Base-by-base conservation (phyloP, 108 stramenopile genomes). In the Cylindrotheca closterium region DNA sequence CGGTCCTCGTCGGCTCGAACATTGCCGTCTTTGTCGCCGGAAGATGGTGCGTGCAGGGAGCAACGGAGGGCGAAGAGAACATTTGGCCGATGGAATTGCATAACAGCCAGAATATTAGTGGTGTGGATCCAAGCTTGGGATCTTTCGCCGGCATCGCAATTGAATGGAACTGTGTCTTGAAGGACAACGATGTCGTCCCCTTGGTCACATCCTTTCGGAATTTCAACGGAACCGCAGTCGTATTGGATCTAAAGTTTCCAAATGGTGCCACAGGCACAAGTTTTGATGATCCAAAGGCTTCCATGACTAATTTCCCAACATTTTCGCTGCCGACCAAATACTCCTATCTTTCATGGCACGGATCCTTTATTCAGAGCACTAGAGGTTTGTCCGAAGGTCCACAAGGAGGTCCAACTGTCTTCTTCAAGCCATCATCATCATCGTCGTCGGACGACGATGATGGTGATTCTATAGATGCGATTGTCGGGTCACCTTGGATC, bases 351-450 rank as follows among this genome's bases (percentile, higher is more conserved):
- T 68, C 66, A 23, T 77, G 76, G 76, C 51, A 65, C 18, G 76
- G 76, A 4, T 63, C 70, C 10, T 77, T 77, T 25, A 50, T 72
- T 15, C 76, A 71, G 49, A 50, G 54, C 55, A 50, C 71, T 18
- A 56, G 57, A 30, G 24, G 76, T 10, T 24, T 50, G 2, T 67
- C 76, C 22, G 52, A n/a, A 8, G 76, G 76, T 28, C 37, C 70
- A 22, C 19, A 21, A n/a, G 77, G 77, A n/a, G 77, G 77, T 30
- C 77, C 77, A 8, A 65, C 70, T 45, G 67, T 78, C 18, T 71
- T 72, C 49, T 78, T 54, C 48, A 57, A 78, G 45, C 30, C 51
- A 0, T 45, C 54, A 18, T 58, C 67, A 55, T 52, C 73, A 12
- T 24, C 26, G 22, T 30, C 63, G 52, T 15, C 22, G 19, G 55